Conservation (phyloP, 495 filamentous ascomycete species). For the Zalerion maritima region DNA sequence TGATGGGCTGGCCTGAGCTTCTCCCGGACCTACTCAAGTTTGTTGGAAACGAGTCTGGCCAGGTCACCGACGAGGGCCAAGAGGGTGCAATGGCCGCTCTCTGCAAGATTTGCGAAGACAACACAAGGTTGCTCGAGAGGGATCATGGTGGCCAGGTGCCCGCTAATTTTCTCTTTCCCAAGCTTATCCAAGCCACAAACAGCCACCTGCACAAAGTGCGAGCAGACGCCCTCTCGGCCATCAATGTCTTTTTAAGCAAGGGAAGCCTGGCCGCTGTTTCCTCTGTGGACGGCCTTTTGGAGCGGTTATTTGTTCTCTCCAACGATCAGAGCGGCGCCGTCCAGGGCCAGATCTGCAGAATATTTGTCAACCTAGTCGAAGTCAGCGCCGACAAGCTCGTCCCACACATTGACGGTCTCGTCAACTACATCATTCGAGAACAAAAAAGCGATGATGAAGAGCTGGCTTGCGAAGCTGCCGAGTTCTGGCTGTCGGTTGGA, state of each 20-base stretch:
- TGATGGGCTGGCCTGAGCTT: conserved; percentile 84
- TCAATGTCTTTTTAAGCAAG: conserved; percentile 83
- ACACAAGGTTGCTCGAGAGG: conserved; percentile 68
- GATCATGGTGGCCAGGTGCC: conserved; percentile 78
- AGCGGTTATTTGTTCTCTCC: conserved; percentile 67
- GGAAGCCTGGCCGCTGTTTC: conserved; percentile 61
- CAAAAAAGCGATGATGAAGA: conserved; percentile 85
- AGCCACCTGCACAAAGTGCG: conserved; percentile 61
- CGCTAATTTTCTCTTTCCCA: conserved; percentile 77
- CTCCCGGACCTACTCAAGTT: conserved; percentile 64
- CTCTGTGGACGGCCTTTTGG: conserved; percentile 64
- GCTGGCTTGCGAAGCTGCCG: conserved; percentile 83
- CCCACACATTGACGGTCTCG: conserved; percentile 76
- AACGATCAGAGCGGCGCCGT: conserved; percentile 63
- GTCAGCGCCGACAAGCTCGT: conserved; percentile 77
- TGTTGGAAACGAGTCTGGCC: conserved; percentile 56
- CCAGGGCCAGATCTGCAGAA: conserved; percentile 78
- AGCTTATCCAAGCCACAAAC: conserved; percentile 73
- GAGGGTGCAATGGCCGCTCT: conserved; percentile 91
- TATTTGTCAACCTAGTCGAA: conserved; percentile 86
- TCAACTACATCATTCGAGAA: conserved; percentile 84
- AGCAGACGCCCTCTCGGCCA: conserved; percentile 58
- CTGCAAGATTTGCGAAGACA: conserved; percentile 93
- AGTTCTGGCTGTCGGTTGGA: conserved; percentile 92
- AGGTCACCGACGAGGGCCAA: conserved; percentile 52